These are phyloP conservation scores for Coemansia interrupta DNA, from an alignment of 192 early-diverging fungal genomes.

Conservation along the genomic window DNA sequence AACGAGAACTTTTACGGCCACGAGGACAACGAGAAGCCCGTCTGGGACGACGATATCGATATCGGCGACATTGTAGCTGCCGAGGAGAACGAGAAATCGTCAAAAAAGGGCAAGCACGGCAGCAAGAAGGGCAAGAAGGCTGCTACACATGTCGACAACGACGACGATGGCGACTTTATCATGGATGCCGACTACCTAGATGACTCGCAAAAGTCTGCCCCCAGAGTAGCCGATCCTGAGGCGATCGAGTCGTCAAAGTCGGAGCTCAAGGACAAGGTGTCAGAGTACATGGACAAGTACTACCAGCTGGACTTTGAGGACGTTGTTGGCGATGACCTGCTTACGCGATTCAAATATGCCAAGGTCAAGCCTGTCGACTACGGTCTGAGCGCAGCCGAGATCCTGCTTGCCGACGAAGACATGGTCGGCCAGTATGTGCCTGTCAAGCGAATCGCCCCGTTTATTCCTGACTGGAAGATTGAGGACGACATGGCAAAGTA, in stretches of 20 bases:
- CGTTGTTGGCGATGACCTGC: conserved; percentile 72
- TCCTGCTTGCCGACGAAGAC: conserved; percentile 83
- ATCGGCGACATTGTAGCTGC: conserved; percentile 61
- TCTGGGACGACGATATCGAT: conserved; percentile 84
- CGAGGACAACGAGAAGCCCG: conserved; percentile 71
- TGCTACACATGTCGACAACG: conserved; percentile 4
- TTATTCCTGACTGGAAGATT: conserved; percentile 56
- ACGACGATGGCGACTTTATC: conserved; percentile 70
- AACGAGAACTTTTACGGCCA: conserved; percentile 14
- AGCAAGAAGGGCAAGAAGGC: conserved; percentile 43
- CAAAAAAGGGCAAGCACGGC: conserved; percentile 25
- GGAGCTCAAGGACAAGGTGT: conserved; percentile 52
- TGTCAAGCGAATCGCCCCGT: conserved; percentile 85
- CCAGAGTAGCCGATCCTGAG: conserved; percentile 5
- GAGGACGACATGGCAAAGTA: conserved; percentile 54
- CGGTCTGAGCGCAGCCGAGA: conserved; percentile 80
- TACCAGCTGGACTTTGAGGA: conserved; percentile 93
- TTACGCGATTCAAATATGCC: conserved; percentile 91
- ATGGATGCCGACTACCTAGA: conserved; percentile 92
- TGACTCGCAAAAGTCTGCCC: conserved; percentile 46
- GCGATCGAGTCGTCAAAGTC: conserved; percentile 12
- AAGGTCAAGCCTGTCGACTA: conserved; percentile 72
- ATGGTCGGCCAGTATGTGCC: conserved; percentile 82
- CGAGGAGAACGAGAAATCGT: conserved; percentile 29
- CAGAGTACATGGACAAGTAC: conserved; percentile 83